Conservation (phyloP, 2,329 filamentous ascomycete species). For the Trichoderma simmonsii region DNA sequence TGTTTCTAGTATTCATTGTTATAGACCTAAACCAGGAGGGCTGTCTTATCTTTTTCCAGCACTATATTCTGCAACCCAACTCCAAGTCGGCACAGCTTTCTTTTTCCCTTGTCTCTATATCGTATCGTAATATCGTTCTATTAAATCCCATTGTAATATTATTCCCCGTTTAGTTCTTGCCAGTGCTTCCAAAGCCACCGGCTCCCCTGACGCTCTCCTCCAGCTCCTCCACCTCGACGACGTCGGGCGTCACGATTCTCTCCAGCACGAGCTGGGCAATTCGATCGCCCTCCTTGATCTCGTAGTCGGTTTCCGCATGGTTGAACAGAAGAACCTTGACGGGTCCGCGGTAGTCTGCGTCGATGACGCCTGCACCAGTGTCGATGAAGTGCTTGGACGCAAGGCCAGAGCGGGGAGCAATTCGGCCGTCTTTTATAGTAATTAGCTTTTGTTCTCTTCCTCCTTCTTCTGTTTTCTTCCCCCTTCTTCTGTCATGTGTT, state of each 20-base stretch:
- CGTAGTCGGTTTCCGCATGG: constrained; percentile 77
- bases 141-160: background rate
- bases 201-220: constrained; percentile 88
- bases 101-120: background rate
- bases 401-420: constrained; percentile 87
- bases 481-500: too few species aligned
- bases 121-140: background rate
- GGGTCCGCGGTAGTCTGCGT: constrained; percentile 92
- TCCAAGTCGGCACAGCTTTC: background rate
- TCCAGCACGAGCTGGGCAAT: constrained; percentile 92
- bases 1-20: background rate
- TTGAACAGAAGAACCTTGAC: constrained; percentile 97
- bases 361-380: constrained; percentile 92
- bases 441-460: background rate
- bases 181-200: constrained; percentile 90
- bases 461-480: background rate
- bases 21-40: background rate
- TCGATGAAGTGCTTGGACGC: constrained; percentile 95
- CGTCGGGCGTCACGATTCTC: constrained; percentile 88
- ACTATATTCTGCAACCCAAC: background rate
- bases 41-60: background rate
- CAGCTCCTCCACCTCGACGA: constrained; percentile 82
- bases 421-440: constrained; percentile 75
- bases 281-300: constrained; percentile 79
- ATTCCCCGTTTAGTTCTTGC: constrained; percentile 33